Evolutionary conservation across 1,284 basidiomycete species (phyloP), one percentile per base, ranked within the genome.

Genomic region (Cryptococcus sp.): DNA sequence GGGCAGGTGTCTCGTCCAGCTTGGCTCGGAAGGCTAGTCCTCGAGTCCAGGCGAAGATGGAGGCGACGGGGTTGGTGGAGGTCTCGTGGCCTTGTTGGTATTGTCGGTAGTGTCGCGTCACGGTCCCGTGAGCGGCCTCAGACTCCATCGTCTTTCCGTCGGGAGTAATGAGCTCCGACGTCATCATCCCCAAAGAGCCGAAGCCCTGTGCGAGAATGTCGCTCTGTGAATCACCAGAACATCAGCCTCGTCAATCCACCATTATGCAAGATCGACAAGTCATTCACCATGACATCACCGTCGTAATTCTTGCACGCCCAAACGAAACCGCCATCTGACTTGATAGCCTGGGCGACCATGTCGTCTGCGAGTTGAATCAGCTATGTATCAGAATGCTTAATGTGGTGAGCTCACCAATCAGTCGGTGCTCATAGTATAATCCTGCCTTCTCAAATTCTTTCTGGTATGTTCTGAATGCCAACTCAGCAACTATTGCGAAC

Each of bases 281-380:
- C 47, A 63, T 70, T 54, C 51, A 78, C 78, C 75, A 82, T 82
- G 56, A 97, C 91, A 75, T 96, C 93, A 50, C 93, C 93, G 72
- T 96, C 93, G 82, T 96, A 95, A 83, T 95, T 95, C 85, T 96
- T 97, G 79, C 87, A 88, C 5, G 95, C 95, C 94, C 93, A 96
- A 20, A 98, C 89, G 80, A 96, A 99, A 46, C 95, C 95, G 54
- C 95, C 95, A 0, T 88, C 87, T 22, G 89, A 93, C 82, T 99
- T 99, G 86, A 99, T 88, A 46, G 85, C 92, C 78, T 97, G 93
- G 5, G 95, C 95, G 47, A 98, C 94, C 93, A 96, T 95, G 81
- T 95, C 90, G 75, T 92, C 89, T 79, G 88, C 41, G 13, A 6
- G 25, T 11, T 19, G n/a, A n/a, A 62, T 37, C n/a, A 29, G 44